Evolutionary conservation across 2,329 filamentous ascomycete species (phyloP).

Genomic region (Fragosphaeria purpurea): DNA sequence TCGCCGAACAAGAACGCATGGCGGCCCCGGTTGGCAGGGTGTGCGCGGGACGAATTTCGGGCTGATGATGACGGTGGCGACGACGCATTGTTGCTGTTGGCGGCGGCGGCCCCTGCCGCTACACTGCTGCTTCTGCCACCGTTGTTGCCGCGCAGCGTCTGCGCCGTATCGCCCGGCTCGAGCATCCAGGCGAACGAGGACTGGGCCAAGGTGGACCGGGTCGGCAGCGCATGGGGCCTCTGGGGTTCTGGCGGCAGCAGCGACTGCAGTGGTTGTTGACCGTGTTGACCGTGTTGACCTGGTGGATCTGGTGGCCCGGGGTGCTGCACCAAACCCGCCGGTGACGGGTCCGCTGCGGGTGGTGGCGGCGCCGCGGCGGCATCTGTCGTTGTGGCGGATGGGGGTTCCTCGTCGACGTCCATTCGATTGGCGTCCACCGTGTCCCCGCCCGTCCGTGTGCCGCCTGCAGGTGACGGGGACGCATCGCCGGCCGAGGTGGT

Average conservation of each 20-base stretch:
- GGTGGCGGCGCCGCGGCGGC: not conserved
- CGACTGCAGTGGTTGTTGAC: constrained; percentile 6
- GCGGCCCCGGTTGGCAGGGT: constrained; percentile 36
- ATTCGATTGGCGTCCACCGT: not conserved
- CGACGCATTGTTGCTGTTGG: not conserved
- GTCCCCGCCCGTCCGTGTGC: not conserved
- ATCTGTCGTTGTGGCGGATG: not conserved
- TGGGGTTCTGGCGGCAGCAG: not conserved
- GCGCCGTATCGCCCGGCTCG: constrained; percentile 43
- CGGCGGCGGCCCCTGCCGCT: not conserved
- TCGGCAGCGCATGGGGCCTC: constrained; percentile 36
- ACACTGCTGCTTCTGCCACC: constrained; percentile 6
- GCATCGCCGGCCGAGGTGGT: too few species aligned
- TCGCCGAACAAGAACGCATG: constrained; percentile 54
- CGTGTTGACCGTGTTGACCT: too few species aligned
- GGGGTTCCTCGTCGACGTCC: constrained; percentile 1
- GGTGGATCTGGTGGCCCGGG: too few species aligned
- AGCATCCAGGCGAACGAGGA: constrained; percentile 77
- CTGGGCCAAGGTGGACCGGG: constrained; percentile 57
- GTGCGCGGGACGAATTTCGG: constrained; percentile 15
- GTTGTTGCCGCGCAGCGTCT: not conserved
- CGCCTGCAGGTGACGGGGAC: too few species aligned
- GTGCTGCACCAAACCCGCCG: not conserved
- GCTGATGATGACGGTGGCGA: not conserved
- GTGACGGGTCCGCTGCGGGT: not conserved